phyloP scores from a whole-genome alignment of 164 flowering plant species.

The Buxus sempervirens region DNA sequence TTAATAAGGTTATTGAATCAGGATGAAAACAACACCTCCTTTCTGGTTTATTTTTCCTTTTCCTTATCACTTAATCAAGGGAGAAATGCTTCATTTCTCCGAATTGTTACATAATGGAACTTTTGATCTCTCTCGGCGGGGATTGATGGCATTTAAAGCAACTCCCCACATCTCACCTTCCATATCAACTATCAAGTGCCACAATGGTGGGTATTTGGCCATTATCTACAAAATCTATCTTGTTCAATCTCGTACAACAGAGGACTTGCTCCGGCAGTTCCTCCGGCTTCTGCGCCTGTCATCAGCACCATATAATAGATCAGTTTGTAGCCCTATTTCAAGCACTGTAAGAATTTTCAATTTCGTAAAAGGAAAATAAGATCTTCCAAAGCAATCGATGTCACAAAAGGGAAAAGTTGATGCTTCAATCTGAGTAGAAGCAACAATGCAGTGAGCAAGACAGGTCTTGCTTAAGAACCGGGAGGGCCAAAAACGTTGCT shows the following conservation, averaged over 20 bases:
- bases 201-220: constrained; percentile 83
- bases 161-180: neutral
- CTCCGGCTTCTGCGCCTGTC: constrained; percentile 89
- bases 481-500: too few relatives aligned
- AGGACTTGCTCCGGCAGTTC: constrained; percentile 86
- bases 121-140: neutral
- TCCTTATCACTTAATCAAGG: neutral
- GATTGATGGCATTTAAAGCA: neutral
- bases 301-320: neutral
- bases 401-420: too few relatives aligned
- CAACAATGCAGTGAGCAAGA: too few relatives aligned
- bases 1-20: neutral
- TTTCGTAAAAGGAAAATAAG: too few relatives aligned
- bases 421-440: too few relatives aligned
- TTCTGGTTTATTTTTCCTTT: neutral
- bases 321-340: neutral
- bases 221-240: constrained; percentile 67
- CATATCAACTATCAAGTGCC: constrained; percentile 32
- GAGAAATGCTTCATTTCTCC: neutral
- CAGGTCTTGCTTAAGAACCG: too few relatives aligned
- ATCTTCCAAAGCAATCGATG: too few relatives aligned
- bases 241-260: constrained; percentile 76
- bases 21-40: neutral
- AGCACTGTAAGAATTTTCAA: too few relatives aligned
- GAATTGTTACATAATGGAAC: neutral